phyloP scores from a whole-genome alignment of 225 moss, liverwort and hornwort species.

The Takakia lepidozioides region DNA sequence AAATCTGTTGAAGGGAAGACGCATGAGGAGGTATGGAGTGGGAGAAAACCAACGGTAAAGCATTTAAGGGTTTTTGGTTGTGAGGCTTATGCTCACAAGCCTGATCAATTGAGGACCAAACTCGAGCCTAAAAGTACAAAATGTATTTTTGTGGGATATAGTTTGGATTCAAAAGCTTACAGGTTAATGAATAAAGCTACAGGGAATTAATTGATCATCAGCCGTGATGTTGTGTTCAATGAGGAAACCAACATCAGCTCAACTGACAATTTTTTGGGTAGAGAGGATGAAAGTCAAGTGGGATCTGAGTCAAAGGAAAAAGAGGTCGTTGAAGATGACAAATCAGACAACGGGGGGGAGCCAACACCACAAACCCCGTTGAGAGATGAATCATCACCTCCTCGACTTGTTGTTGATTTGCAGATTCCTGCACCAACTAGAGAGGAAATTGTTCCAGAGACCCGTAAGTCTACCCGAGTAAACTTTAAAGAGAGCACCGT shows the following conservation, averaged over 20 bases:
- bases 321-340: background rate
- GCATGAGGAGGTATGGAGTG: background rate
- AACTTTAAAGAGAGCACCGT: background rate
- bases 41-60: background rate
- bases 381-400: background rate
- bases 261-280: background rate
- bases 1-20: background rate
- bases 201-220: background rate
- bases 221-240: background rate
- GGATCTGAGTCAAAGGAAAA: background rate
- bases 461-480: background rate
- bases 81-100: background rate
- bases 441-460: background rate
- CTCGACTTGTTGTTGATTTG: background rate
- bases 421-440: background rate
- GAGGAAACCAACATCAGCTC: background rate
- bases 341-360: background rate
- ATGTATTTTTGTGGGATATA: background rate
- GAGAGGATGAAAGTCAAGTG: background rate
- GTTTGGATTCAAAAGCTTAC: background rate
- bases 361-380: background rate
- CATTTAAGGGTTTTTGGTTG: background rate
- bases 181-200: background rate
- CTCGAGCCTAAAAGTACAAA: background rate
- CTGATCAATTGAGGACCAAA: background rate